Percentiles rank a stretch among this genome's conserved stretches.
Evolutionary conservation across 1,284 basidiomycete species (phyloP).

Genomic region (Stereum hirsutum): DNA sequence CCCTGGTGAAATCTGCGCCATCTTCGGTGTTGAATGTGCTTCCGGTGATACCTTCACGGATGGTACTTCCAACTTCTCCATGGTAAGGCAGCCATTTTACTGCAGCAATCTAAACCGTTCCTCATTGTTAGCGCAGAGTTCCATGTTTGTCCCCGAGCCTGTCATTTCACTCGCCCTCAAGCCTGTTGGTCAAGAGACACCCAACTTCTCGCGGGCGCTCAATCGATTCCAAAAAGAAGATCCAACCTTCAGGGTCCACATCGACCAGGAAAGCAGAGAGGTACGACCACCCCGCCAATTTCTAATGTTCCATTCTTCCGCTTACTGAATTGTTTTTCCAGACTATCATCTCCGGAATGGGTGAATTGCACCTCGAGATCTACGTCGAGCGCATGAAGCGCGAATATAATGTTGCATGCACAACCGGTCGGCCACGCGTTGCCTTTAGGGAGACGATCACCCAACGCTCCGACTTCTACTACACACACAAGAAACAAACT

Average conservation of each 20-base stretch:
- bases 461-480: constrained; percentile 75
- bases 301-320: neutral
- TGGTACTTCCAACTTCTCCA: constrained; percentile 78
- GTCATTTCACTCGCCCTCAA: constrained; percentile 96
- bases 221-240: constrained; percentile 99
- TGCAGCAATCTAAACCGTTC: neutral
- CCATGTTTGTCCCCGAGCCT: constrained; percentile 98
- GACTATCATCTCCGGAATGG: constrained; percentile 99
- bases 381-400: constrained; percentile 99
- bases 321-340: constrained; percentile 22
- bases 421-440: constrained; percentile 93
- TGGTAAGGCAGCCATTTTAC: constrained; percentile 46
- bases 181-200: constrained; percentile 86
- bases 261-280: constrained; percentile 93
- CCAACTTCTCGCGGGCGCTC: constrained; percentile 93
- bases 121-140: constrained; percentile 50
- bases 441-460: constrained; percentile 96
- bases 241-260: constrained; percentile 96
- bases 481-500: constrained; percentile 98
- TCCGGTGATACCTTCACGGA: constrained; percentile 98
- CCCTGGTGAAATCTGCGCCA: constrained; percentile 99
- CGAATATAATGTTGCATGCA: constrained; percentile 93
- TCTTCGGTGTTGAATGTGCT: constrained; percentile 98
- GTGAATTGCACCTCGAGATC: constrained; percentile 97
- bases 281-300: constrained; percentile 27